phyloP scores from a whole-genome alignment of 176 grass and related monocot genomes.

The Saccharum officinarum region DNA sequence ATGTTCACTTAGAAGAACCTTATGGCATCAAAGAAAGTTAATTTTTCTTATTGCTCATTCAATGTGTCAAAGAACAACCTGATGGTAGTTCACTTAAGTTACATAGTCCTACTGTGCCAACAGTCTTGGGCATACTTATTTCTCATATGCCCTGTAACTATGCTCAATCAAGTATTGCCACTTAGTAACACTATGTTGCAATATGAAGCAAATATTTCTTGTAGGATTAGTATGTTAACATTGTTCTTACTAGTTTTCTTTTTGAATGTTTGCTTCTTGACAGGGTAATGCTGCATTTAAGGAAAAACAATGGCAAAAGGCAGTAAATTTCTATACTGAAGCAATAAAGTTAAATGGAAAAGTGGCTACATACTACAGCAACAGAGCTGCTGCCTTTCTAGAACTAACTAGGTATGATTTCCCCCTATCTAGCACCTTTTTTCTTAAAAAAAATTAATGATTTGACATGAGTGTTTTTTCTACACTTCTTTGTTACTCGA shows the following conservation, averaged over 20 bases:
- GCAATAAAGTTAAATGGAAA: slow-evolving; percentile 92
- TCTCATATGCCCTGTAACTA: slow-evolving; percentile 11
- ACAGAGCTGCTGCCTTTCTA: slow-evolving; percentile 94
- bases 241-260: slow-evolving; percentile 20
- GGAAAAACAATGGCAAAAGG: slow-evolving; percentile 95
- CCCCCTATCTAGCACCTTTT: neutral
- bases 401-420: slow-evolving; percentile 64
- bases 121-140: neutral
- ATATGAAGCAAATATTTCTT: neutral
- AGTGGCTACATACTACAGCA: slow-evolving; percentile 88
- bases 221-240: neutral
- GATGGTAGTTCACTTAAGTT: neutral
- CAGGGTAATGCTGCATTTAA: slow-evolving; percentile 95
- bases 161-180: neutral
- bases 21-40: neutral
- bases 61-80: slow-evolving; percentile 21
- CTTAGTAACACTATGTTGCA: neutral
- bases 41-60: neutral
- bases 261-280: neutral
- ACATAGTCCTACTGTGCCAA: neutral
- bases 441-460: neutral
- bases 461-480: slow-evolving; percentile 18
- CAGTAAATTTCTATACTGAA: slow-evolving; percentile 84
- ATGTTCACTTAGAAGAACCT: neutral
- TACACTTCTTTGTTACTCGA: neutral